Conservation (phyloP, 306 rosid genomes). For the Luffa aegyptiaca region DNA sequence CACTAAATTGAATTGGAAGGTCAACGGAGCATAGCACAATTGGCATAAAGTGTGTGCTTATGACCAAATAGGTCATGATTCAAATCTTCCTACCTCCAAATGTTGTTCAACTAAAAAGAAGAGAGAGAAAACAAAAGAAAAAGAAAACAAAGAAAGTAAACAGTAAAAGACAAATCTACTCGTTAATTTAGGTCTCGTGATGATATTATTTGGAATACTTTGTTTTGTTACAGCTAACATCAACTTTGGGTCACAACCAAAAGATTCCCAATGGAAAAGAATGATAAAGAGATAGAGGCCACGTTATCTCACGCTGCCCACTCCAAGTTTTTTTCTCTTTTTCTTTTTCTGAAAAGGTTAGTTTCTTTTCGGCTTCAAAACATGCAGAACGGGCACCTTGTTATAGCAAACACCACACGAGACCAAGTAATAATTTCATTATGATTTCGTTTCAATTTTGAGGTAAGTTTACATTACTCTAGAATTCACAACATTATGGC, state of each 20-base stretch:
- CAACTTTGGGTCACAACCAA: constrained; percentile 6
- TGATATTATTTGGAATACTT: background rate
- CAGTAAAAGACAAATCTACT: background rate
- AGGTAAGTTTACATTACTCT: background rate
- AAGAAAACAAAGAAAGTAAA: background rate
- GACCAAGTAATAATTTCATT: no score
- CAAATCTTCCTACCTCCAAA: no score
- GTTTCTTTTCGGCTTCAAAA: background rate
- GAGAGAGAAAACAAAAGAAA: no score
- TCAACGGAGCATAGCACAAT: no score
- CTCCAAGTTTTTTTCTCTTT: background rate
- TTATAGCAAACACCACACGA: no score
- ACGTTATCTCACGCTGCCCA: background rate
- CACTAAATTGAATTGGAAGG: background rate
- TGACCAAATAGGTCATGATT: no score
- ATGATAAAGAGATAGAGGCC: background rate
- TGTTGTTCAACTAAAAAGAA: no score
- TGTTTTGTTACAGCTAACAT: background rate
- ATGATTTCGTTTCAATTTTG: background rate
- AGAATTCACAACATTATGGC: background rate
- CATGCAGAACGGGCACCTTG: background rate
- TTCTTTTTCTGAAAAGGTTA: background rate
- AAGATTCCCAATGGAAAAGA: constrained; percentile 1
- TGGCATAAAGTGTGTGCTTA: no score
- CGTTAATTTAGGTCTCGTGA: background rate